These are phyloP conservation scores for Xylaria cubensis DNA, from an alignment of 495 filamentous ascomycete genomes.

Conservation along the genomic window DNA sequence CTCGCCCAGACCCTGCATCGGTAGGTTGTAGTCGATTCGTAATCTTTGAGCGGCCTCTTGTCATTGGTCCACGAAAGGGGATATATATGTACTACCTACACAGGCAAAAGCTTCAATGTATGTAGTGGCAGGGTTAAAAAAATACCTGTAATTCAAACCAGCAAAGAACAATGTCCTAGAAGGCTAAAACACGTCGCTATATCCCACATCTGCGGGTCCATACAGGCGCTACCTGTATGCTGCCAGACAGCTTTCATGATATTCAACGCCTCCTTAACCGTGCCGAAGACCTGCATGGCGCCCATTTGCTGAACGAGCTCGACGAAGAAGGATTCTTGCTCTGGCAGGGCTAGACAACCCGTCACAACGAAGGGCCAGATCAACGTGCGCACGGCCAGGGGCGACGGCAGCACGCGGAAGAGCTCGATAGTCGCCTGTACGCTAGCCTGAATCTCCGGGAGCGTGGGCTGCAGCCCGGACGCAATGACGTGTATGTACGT, in stretches of 20 bases:
- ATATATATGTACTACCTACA: not conserved
- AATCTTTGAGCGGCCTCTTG: not conserved
- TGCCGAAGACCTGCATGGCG: constrained; percentile 36
- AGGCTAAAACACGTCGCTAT: constrained; percentile 47
- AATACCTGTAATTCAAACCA: constrained; percentile 33
- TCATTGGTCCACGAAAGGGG: not conserved
- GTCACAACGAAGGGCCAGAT: constrained; percentile 44
- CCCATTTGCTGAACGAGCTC: constrained; percentile 32
- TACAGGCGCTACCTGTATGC: constrained; percentile 12
- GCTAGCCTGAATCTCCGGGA: constrained; percentile 40
- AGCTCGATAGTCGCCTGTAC: constrained; percentile 39
- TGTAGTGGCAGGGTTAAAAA: not conserved
- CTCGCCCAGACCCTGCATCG: not conserved
- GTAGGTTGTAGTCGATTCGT: not conserved
- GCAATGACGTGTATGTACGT: constrained; percentile 41
- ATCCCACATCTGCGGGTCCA: constrained; percentile 41
- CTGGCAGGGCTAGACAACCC: constrained; percentile 38
- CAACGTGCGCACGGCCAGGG: constrained; percentile 39
- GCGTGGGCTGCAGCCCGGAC: constrained; percentile 39
- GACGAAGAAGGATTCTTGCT: constrained; percentile 35
- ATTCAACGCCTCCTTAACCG: constrained; percentile 36
- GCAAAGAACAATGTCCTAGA: constrained; percentile 44
- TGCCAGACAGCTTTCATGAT: constrained; percentile 42
- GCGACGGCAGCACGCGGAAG: constrained; percentile 32
- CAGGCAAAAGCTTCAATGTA: not conserved